phyloP scores from a whole-genome alignment of 495 filamentous ascomycete species.

The Amphirosellinia nigrospora region DNA sequence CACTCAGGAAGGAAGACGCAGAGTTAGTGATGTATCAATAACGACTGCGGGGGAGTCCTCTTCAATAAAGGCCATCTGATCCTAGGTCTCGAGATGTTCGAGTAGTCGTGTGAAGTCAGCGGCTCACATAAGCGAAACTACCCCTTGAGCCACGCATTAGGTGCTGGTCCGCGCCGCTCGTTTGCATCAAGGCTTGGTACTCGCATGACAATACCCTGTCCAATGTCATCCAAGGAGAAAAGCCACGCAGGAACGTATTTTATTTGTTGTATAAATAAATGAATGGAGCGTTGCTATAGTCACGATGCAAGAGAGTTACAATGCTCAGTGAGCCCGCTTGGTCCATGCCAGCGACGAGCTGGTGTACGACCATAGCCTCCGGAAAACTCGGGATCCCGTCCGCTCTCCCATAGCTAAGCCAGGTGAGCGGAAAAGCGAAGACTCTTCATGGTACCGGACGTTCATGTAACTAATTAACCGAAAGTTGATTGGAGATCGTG shows the following conservation, averaged over 20 bases:
- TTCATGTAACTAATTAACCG: too few relatives aligned
- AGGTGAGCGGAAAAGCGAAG: conserved; percentile 5
- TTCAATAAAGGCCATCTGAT: background rate
- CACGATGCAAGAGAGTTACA: background rate
- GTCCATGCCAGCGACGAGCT: background rate
- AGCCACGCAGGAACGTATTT: background rate
- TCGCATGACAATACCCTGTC: background rate
- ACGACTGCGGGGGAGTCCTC: background rate
- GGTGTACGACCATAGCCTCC: conserved; percentile 2
- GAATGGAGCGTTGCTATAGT: background rate
- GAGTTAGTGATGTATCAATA: background rate
- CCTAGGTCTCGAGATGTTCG: background rate
- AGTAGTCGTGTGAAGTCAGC: background rate
- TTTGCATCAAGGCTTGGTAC: background rate
- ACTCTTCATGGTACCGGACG: too few relatives aligned
- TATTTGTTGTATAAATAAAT: background rate
- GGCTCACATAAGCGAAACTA: background rate
- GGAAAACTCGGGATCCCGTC: conserved; percentile 50
- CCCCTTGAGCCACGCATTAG: background rate
- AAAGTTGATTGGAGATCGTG: too few relatives aligned
- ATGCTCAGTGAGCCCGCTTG: background rate
- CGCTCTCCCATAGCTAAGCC: conserved; percentile 47
- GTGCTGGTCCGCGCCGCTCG: background rate
- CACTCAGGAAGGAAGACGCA: background rate
- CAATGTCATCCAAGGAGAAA: background rate